Conservation (phyloP, 1,139 yeast genomes). For the Yamadazyma pseudoaaseri region DNA sequence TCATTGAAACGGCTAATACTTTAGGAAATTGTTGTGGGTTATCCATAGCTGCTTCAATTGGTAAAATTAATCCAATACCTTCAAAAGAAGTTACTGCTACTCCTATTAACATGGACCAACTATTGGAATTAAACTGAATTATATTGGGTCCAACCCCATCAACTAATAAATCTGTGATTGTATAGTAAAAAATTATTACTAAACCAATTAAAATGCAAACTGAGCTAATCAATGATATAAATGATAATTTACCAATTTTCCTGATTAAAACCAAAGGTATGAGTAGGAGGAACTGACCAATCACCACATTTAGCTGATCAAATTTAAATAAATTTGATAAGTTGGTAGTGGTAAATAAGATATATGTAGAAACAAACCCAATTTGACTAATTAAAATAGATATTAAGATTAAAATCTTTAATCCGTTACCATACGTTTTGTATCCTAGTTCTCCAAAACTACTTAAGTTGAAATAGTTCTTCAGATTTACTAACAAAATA, state of each 20-base stretch:
- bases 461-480: constrained; percentile 53
- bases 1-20: constrained; percentile 59
- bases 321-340: constrained; percentile 44
- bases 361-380: constrained; percentile 77
- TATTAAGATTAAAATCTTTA: constrained; percentile 57
- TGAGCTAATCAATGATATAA: constrained; percentile 67
- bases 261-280: constrained; percentile 71
- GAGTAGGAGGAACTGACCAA: constrained; percentile 55
- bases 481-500: constrained; percentile 57
- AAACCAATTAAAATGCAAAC: constrained; percentile 64
- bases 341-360: constrained; percentile 71
- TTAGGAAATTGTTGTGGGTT: constrained; percentile 69
- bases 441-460: constrained; percentile 78
- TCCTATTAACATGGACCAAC: constrained; percentile 75
- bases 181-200: constrained; percentile 58
- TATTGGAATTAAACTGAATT: constrained; percentile 50
- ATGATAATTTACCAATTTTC: constrained; percentile 66
- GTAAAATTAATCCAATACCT: constrained; percentile 76
- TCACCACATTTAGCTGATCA: constrained; percentile 28
- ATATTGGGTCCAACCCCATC: constrained; percentile 54
- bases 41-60: constrained; percentile 75
- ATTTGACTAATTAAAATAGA: constrained; percentile 69
- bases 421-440: constrained; percentile 57
- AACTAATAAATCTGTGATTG: constrained; percentile 42
- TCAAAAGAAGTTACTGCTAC: constrained; percentile 82